Evolutionary conservation across 2,329 filamentous ascomycete species (phyloP).

Genomic region (Aureobasidium sp.): DNA sequence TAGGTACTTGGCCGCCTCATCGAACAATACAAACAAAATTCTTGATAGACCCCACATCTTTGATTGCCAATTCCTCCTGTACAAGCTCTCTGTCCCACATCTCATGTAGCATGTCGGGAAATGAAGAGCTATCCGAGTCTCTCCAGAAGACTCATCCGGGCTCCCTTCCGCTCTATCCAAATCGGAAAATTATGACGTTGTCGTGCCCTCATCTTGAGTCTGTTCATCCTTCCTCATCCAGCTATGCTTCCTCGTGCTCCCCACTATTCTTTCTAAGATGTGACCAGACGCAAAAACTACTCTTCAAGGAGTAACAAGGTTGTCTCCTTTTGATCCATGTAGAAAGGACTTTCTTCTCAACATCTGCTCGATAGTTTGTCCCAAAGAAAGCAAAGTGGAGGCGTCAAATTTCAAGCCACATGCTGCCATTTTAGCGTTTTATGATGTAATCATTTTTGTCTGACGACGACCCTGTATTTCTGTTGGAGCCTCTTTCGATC

Average conservation of each 20-base stretch:
- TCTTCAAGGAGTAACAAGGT: background rate
- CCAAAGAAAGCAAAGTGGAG: background rate
- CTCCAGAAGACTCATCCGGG: background rate
- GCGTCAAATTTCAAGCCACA: constrained; percentile 6
- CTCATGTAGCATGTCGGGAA: no score
- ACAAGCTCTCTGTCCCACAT: background rate
- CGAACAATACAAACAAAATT: background rate
- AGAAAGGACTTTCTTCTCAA: background rate
- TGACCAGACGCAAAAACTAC: background rate
- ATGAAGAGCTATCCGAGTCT: background rate
- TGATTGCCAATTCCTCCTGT: background rate
- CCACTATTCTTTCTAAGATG: background rate
- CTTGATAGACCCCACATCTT: background rate
- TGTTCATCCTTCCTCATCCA: background rate
- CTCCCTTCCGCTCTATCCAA: background rate
- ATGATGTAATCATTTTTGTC: background rate
- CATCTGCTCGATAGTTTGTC: background rate
- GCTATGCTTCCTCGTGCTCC: background rate
- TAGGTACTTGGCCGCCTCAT: background rate
- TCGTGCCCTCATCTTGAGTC: background rate
- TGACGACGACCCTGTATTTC: background rate
- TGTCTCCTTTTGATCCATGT: background rate
- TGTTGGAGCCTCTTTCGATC: background rate
- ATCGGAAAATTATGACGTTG: constrained; percentile 4
- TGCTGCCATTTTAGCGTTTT: background rate